A percentile compares a stretch with the other conserved stretches of the same genome.
Evolutionary conservation across 805 yeast genomes (phyloP).

Genomic region (Candida ponderosae): DNA sequence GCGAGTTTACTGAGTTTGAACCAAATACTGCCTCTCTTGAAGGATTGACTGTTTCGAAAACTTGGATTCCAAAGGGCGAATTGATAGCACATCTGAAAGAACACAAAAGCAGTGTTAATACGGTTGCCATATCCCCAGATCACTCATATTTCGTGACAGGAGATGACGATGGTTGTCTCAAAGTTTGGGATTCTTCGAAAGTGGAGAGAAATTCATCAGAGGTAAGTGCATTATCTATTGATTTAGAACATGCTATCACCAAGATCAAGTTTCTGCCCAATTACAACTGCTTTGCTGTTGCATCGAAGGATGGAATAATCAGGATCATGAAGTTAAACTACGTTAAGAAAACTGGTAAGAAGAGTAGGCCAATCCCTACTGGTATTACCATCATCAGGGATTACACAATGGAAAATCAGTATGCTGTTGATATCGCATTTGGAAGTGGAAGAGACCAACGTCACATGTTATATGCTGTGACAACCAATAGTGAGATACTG

Average conservation of each 20-base stretch:
- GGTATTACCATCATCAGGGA: constrained; percentile 30
- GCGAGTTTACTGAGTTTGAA: constrained; percentile 68
- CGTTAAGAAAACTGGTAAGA: constrained; percentile 9
- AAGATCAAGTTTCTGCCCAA: constrained; percentile 42
- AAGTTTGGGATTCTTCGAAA: constrained; percentile 69
- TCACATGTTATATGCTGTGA: constrained; percentile 35
- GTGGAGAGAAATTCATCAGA: constrained; percentile 56
- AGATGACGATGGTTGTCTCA: constrained; percentile 64
- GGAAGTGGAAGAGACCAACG: constrained; percentile 31
- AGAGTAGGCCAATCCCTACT: constrained; percentile 1
- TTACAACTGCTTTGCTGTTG: constrained; percentile 51
- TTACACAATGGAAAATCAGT: constrained; percentile 30
- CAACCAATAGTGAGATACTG: constrained; percentile 44
- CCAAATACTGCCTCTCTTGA: constrained; percentile 4
- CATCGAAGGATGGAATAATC: constrained; percentile 29
- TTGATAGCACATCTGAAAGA: constrained; percentile 60
- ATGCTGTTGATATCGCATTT: constrained; percentile 37
- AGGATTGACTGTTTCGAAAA: constrained; percentile 4
- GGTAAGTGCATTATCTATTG: constrained; percentile 37
- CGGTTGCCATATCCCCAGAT: constrained; percentile 53
- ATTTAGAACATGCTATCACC: constrained; percentile 42
- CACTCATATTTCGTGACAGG: constrained; percentile 68
- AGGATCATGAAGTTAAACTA: constrained; percentile 29
- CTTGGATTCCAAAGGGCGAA: constrained; percentile 37
- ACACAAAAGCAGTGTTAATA: constrained; percentile 49